These are phyloP conservation scores for Colletotrichum orbiculare DNA, from an alignment of 2,329 filamentous ascomycete genomes.

Conservation along the genomic window DNA sequence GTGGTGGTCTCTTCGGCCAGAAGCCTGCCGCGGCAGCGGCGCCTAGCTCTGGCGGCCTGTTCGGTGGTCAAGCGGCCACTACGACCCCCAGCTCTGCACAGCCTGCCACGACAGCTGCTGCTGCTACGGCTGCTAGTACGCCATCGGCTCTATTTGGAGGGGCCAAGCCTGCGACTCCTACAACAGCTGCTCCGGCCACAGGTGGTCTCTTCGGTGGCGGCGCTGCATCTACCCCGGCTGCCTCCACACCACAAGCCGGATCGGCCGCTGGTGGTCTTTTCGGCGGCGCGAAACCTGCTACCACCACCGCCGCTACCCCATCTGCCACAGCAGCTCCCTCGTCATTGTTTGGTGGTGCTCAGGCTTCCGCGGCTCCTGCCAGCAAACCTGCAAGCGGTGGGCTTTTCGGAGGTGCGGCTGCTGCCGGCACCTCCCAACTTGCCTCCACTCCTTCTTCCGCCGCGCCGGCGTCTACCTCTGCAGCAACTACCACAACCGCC, in stretches of 20 bases:
- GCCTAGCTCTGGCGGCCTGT: conserved; percentile 30
- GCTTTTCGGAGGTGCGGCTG: conserved; percentile 46
- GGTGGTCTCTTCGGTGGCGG: conserved; percentile 53
- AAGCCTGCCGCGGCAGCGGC: conserved; percentile 26
- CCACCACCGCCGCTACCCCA: conserved; percentile 45
- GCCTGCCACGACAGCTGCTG: conserved; percentile 41
- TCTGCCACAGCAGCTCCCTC: conserved; percentile 42
- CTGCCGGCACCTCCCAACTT: conserved; percentile 45
- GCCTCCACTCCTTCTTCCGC: conserved; percentile 46
- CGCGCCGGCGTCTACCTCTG: conserved; percentile 44
- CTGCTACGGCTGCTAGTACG: conserved; percentile 35
- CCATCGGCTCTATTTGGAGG: conserved; percentile 52
- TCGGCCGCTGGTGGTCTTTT: conserved; percentile 43
- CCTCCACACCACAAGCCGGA: conserved; percentile 42
- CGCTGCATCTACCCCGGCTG: conserved; percentile 48
- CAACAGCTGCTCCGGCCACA: conserved; percentile 40
- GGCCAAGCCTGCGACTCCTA: conserved; percentile 50
- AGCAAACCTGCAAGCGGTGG: conserved; percentile 45
- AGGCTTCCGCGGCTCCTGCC: conserved; percentile 46
- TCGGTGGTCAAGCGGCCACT: conserved; percentile 33
- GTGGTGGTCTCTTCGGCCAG: conserved; percentile 40
- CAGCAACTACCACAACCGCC: conserved; percentile 42
- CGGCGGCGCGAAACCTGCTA: conserved; percentile 39
- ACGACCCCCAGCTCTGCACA: conserved; percentile 38
- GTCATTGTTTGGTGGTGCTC: conserved; percentile 47